Conservation (phyloP, 345 rosid species). For the Ceriops tagal region DNA sequence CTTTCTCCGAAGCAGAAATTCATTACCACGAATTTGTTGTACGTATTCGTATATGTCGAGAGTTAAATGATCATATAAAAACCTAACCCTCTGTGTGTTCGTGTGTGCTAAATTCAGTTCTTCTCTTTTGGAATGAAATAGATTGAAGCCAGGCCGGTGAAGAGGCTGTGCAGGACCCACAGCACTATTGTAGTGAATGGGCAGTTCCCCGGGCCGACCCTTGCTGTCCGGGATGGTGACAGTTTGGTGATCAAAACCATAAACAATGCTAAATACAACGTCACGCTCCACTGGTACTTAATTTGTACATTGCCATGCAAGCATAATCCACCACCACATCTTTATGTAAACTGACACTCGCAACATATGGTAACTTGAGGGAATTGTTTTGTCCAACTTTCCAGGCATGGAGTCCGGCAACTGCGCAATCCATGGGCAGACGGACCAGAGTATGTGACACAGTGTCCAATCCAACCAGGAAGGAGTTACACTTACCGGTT, state of each 20-base stretch:
- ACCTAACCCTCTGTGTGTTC: too few relatives aligned
- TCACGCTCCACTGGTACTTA: slow-evolving; percentile 68
- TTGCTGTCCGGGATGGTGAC: slow-evolving; percentile 70
- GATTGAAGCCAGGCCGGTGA: slow-evolving; percentile 43
- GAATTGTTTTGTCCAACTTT: neutral
- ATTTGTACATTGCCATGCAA: neutral
- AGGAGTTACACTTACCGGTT: slow-evolving; percentile 34
- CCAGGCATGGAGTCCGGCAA: slow-evolving; percentile 45
- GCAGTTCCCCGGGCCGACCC: slow-evolving; percentile 73
- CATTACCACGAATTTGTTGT: slow-evolving; percentile 81
- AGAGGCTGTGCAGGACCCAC: slow-evolving; percentile 66
- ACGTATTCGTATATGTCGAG: slow-evolving; percentile 13
- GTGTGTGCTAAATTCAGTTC: neutral
- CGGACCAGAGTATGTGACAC: slow-evolving; percentile 35
- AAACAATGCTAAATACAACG: slow-evolving; percentile 61
- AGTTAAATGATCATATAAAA: neutral
- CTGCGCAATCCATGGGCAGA: slow-evolving; percentile 39
- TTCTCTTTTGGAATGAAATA: slow-evolving; percentile 10
- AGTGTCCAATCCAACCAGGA: slow-evolving; percentile 40
- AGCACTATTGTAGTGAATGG: slow-evolving; percentile 65
- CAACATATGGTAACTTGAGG: too few relatives aligned
- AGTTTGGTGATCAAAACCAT: slow-evolving; percentile 57
- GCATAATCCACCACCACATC: neutral
- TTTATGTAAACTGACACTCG: neutral
- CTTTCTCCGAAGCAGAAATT: slow-evolving; percentile 47